Conservation (phyloP, 2,329 filamentous ascomycete genomes). For the Pyricularia pennisetigena region DNA sequence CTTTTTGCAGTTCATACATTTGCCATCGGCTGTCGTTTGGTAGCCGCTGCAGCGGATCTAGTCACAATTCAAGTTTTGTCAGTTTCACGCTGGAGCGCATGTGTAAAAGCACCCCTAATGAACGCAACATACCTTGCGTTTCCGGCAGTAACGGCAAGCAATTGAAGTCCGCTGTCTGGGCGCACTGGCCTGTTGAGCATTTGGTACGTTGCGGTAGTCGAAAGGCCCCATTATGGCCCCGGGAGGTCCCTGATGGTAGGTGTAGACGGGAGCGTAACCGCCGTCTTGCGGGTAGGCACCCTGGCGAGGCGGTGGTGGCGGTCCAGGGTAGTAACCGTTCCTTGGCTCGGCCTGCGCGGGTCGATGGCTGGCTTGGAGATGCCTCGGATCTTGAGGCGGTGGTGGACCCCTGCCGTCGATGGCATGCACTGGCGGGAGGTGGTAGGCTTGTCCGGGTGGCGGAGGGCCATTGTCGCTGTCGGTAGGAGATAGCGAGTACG, state of each 20-base stretch:
- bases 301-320: slow-evolving; percentile 7
- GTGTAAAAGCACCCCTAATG: not conserved
- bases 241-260: slow-evolving; percentile 10
- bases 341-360: slow-evolving; percentile 6
- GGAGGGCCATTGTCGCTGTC: slow-evolving; percentile 34
- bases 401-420: slow-evolving; percentile 8
- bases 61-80: not conserved
- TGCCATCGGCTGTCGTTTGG: slow-evolving; percentile 46
- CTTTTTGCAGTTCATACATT: slow-evolving; percentile 51
- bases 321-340: slow-evolving; percentile 11
- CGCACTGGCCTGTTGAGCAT: slow-evolving; percentile 25
- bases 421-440: slow-evolving; percentile 12
- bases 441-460: slow-evolving; percentile 13
- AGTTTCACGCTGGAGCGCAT: not conserved
- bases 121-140: slow-evolving; percentile 39
- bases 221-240: slow-evolving; percentile 8
- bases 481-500: slow-evolving; percentile 14
- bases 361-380: not conserved
- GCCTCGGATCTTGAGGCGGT: slow-evolving; percentile 4
- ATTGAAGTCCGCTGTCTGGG: slow-evolving; percentile 50
- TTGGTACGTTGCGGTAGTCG: slow-evolving; percentile 12
- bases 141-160: slow-evolving; percentile 50
- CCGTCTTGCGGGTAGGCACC: slow-evolving; percentile 4
- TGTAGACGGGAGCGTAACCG: slow-evolving; percentile 10
- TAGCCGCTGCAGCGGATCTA: slow-evolving; percentile 54